Conservation (phyloP, 208 protist genomes). For the Acanthamoeba lugdunensis region DNA sequence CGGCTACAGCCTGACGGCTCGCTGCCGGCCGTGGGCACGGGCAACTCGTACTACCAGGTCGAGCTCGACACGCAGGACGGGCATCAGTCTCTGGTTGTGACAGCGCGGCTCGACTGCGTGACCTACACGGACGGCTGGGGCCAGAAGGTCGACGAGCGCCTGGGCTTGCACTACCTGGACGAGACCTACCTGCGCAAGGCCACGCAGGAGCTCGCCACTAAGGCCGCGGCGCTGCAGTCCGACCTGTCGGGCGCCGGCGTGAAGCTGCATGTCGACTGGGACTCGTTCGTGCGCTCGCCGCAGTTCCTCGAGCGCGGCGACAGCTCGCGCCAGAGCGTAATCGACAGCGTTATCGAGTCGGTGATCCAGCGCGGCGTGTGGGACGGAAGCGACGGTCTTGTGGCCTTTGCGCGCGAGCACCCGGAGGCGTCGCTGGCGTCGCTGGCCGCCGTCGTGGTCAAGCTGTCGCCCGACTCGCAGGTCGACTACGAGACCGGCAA, state of each 20-base stretch:
- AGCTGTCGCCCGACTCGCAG: neutral
- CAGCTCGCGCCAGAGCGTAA: neutral
- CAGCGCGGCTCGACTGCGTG: neutral
- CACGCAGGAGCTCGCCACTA: neutral
- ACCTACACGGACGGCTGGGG: conserved; percentile 25
- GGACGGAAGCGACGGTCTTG: neutral
- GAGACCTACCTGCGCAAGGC: neutral
- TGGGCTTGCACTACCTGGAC: neutral
- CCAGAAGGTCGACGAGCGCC: neutral
- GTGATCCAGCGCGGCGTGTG: neutral
- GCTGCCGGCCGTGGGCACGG: neutral
- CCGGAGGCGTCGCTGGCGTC: neutral
- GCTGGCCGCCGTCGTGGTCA: neutral
- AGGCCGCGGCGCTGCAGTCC: neutral
- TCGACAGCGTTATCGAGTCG: neutral
- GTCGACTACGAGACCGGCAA: neutral
- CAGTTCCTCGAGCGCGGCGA: conserved; percentile 15
- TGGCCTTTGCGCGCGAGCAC: neutral
- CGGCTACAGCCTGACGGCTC: neutral
- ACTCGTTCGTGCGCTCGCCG: neutral
- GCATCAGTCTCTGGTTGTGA: neutral
- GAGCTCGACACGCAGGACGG: neutral
- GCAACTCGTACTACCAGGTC: neutral
- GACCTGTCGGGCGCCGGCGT: neutral
- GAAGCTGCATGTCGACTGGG: neutral